Base-by-base conservation (phyloP, 208 protist species). In the Endotrypanum monterogeii region DNA sequence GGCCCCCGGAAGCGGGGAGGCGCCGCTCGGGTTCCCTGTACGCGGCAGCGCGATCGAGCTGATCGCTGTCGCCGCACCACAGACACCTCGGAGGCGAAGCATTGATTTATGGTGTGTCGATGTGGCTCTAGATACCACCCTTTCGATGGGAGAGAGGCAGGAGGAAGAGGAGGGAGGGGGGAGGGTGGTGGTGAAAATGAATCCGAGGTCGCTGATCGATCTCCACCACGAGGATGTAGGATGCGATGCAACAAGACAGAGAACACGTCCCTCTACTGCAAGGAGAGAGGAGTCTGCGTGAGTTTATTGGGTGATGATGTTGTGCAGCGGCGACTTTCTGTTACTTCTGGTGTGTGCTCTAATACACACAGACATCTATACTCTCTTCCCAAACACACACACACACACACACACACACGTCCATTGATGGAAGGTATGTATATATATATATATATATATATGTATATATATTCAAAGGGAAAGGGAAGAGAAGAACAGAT, bases 81-180 rank as follows among this genome's bases (percentile, higher is more conserved):
- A 37, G 6, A 37, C 74, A 48, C 67, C 51, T 37, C 58, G 74
- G 30, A 79, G 67, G 50, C 74, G 74, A 44, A 79, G 46, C 74
- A 79, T 79, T 54, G 37, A 46, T 46, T 3, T 3, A 3, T 28
- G 61, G 55, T 48, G 52, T 68, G 35, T 35, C 37, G 16, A 18
- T 52, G 62, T 37, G 41, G 28, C 35, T 68, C 41, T 44, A 68
- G 44, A 28, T 65, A 16, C 58, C 23, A 46, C 20, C 37, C 58
- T 11, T 48, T 9, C 32, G n/a, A n/a, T n/a, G n/a, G n/a, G n/a
- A n/a, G n/a, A 46, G 37, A 16, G 57, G 16, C 12, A 8, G 37
- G 18, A 37, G 20, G 1, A 23, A 23, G 35, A 23, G 20, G 58
- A 28, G 6, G 58, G 58, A 35, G 37, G 9, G 23, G 37, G 41